Evolutionary conservation across 2,329 filamentous ascomycete genomes (phyloP), one percentile per base, ranked within the genome.

Genomic region (Teratosphaeria viscida): DNA sequence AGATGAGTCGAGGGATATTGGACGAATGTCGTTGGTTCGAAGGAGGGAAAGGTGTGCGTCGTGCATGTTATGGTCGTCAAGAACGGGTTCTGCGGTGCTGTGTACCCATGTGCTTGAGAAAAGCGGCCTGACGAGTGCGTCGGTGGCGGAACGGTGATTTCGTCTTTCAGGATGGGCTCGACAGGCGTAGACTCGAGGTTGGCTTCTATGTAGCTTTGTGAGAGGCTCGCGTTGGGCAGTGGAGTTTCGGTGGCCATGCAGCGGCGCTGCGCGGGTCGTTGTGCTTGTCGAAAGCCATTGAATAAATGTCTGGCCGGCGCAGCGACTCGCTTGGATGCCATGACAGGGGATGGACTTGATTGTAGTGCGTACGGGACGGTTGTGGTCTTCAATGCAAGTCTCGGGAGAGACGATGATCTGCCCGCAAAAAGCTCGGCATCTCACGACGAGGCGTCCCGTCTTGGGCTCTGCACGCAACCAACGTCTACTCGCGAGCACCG

Each of bases 21-120:
- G 71, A 89, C 84, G 73, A 95, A 87, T 56, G 84, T 80, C 55
- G 85, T 79, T 27, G 94, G 94, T 75, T 96, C 91, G 76, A 96
- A 85, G 11, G 85, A 84, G 39, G 94, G 94, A 78, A 97, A 99
- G 72, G 81, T 80, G 83, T 96, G 91, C 75, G 96, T 84, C 58
- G 92, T 97, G 62, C 92, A 82, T 59, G 89, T 84, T 59, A 95
- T 89, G 34, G 84, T 71, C 54, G 85, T 65, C 80, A 78, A 65
- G 79, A 83, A 82, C 62, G 73, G 70, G 69, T 72, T 74, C 7
- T 35, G 60, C 14, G 62, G 63, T 60, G 59, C 43, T 37, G 10
- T 19, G 54, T 59, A 57, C 29, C 53, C 35, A 58, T 60, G 68
- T 60, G 61, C 68, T 63, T 29, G 71, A 67, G 27, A 60, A 55